These are phyloP conservation scores for Ehretia macrophylla DNA, from an alignment of 257 asterid species.

Conservation along the genomic window DNA sequence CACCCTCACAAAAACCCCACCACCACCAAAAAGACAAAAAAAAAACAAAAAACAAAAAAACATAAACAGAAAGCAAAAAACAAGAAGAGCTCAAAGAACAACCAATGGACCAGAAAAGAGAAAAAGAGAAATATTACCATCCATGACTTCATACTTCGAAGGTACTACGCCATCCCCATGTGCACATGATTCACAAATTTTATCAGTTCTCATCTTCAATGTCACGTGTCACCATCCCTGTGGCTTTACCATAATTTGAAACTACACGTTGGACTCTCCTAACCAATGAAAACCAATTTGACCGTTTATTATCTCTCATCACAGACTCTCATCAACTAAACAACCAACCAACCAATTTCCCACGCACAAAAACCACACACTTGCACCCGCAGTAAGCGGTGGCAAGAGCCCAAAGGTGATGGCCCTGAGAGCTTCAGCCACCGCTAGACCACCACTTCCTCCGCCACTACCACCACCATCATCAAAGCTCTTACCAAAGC, in stretches of 20 bases:
- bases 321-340: conserved; percentile 12
- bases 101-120: no score
- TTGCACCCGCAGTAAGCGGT: conserved; percentile 2
- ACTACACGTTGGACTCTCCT: conserved; percentile 13
- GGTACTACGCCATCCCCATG: not conserved
- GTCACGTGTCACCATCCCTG: conserved; percentile 20
- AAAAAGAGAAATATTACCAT: no score
- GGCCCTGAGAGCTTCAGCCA: conserved; percentile 87
- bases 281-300: conserved; percentile 8
- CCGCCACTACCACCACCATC: conserved; percentile 30
- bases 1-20: no score
- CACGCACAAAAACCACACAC: not conserved
- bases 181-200: not conserved
- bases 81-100: no score
- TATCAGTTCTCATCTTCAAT: conserved; percentile 15
- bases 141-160: not conserved
- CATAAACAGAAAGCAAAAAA: no score
- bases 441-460: conserved; percentile 49
- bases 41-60: no score
- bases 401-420: conserved; percentile 38
- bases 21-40: no score
- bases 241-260: conserved; percentile 6
- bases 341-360: conserved; percentile 3
- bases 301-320: conserved; percentile 19
- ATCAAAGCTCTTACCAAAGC: conserved; percentile 30